phyloP scores from a whole-genome alignment of 768 basidiomycete genomes.

The Infundibulicybe gibba region DNA sequence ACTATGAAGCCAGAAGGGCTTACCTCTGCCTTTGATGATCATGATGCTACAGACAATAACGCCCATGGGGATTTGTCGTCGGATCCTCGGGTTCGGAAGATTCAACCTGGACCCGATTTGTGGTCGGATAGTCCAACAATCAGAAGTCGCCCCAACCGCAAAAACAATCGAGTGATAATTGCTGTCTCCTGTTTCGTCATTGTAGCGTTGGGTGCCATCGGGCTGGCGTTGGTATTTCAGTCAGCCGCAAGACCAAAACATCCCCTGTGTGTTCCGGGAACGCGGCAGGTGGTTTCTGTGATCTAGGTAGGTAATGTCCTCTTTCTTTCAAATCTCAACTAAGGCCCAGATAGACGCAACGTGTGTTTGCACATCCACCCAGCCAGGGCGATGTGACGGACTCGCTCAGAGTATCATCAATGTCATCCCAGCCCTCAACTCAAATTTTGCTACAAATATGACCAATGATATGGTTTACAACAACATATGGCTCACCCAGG shows the following conservation, averaged over 20 bases:
- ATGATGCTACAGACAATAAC: slow-evolving; percentile 4
- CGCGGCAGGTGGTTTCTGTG: slow-evolving; percentile 48
- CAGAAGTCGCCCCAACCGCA: neutral
- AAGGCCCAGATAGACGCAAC: slow-evolving; percentile 44
- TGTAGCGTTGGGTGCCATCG: slow-evolving; percentile 36
- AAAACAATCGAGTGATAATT: slow-evolving; percentile 18
- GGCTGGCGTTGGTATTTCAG: slow-evolving; percentile 42
- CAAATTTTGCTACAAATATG: slow-evolving; percentile 41
- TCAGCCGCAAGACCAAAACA: slow-evolving; percentile 22
- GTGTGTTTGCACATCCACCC: slow-evolving; percentile 54
- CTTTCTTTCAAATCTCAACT: slow-evolving; percentile 4
- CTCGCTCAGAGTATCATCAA: slow-evolving; percentile 50
- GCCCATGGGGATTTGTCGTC: neutral
- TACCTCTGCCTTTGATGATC: slow-evolving; percentile 16
- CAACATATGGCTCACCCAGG: slow-evolving; percentile 49
- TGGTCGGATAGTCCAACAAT: neutral
- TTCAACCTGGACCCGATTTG: too few relatives aligned
- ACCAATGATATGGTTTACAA: slow-evolving; percentile 39
- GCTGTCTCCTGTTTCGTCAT: slow-evolving; percentile 27
- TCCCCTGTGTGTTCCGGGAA: slow-evolving; percentile 33
- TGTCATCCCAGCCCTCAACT: slow-evolving; percentile 47
- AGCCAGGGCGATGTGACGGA: slow-evolving; percentile 39
- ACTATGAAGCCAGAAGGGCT: slow-evolving; percentile 12
- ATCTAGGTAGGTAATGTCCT: slow-evolving; percentile 41
- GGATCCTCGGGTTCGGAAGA: neutral